A percentile compares a stretch with the other conserved stretches of the same genome.
These are phyloP conservation scores for Xylariaceae sp. DNA, from an alignment of 2,329 filamentous ascomycete genomes.

Conservation along the genomic window DNA sequence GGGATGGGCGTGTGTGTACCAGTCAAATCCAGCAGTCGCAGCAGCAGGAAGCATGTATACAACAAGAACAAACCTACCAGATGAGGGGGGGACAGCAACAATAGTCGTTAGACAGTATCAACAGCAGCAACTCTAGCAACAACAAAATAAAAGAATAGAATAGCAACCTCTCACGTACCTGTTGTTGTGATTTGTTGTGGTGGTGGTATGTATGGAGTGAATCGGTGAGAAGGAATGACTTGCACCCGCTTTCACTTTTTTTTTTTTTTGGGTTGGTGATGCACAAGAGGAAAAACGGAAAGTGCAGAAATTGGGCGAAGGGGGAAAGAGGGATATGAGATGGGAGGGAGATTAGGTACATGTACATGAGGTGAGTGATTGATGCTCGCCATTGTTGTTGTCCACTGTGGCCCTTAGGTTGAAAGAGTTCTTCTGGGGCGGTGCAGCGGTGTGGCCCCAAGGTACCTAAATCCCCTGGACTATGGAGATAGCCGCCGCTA, in stretches of 20 bases:
- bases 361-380: conserved; percentile 10
- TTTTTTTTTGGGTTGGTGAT: no score
- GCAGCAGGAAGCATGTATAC: no score
- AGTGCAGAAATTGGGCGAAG: conserved; percentile 19
- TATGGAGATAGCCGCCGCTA: no score
- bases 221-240: conserved; percentile 18
- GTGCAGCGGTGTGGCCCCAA: background rate
- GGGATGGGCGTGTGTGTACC: no score
- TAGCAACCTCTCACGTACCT: conserved; percentile 21
- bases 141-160: background rate
- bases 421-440: background rate
- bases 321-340: conserved; percentile 12
- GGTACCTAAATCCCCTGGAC: no score
- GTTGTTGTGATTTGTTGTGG: background rate
- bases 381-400: conserved; percentile 1
- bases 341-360: conserved; percentile 11
- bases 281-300: conserved; percentile 22
- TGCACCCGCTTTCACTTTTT: no score
- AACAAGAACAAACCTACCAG: conserved; percentile 1
- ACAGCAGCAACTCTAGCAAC: background rate
- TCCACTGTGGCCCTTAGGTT: background rate
- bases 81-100: conserved; percentile 5
- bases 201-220: conserved; percentile 8
- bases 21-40: no score
- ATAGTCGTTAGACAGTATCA: background rate